Conservation (phyloP, 108 stramenopile genomes). For the Nitzschia putrida region DNA sequence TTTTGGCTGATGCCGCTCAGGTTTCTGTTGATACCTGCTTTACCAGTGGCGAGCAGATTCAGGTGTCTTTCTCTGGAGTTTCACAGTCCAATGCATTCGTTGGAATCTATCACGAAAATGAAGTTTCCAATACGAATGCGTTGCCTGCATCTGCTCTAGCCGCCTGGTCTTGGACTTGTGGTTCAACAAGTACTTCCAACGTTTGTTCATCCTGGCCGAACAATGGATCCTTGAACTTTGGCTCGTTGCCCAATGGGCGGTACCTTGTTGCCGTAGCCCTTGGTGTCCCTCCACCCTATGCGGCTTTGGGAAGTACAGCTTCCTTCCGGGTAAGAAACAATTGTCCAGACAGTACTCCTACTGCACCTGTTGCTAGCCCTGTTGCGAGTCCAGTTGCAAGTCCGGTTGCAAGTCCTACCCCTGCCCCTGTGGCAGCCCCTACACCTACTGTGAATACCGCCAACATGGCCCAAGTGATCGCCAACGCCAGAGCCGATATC, state of each 20-base stretch:
- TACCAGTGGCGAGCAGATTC: background rate
- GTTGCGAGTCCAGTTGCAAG: background rate
- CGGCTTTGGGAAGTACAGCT: background rate
- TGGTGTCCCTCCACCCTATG: background rate
- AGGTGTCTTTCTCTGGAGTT: background rate
- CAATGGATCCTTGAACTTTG: background rate
- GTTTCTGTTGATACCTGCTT: background rate
- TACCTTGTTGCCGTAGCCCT: background rate
- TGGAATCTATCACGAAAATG: background rate
- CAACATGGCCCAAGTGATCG: conserved; percentile 2
- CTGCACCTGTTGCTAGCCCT: background rate
- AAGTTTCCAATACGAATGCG: background rate
- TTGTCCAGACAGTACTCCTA: background rate
- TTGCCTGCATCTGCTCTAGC: background rate
- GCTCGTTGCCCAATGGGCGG: background rate
- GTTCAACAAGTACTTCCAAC: background rate
- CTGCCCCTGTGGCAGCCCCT: background rate
- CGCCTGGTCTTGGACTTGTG: background rate
- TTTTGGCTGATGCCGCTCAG: no score
- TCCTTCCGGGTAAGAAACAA: background rate
- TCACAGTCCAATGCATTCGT: background rate
- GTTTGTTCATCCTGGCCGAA: background rate
- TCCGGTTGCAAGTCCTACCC: background rate
- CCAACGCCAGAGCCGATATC: conserved; percentile 8
- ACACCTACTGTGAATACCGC: background rate